A percentile compares a stretch with the other conserved stretches of the same genome.
Conservation (phyloP, 2,329 filamentous ascomycete genomes). For the Colletotrichum nymphaeae region DNA sequence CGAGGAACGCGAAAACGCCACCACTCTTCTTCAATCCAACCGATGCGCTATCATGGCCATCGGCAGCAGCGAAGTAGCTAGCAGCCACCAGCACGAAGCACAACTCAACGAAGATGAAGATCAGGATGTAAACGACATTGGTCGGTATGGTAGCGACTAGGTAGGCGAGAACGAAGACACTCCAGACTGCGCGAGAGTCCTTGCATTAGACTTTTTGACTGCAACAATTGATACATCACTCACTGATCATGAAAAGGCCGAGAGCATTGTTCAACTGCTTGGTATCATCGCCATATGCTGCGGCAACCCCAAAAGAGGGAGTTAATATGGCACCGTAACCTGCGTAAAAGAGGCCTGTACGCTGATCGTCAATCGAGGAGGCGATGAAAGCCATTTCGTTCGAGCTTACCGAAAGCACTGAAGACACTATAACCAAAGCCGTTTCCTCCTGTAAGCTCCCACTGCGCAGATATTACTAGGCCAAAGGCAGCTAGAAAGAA, state of each 20-base stretch:
- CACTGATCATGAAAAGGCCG: slow-evolving; percentile 42
- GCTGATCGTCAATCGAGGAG: background rate
- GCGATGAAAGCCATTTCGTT: background rate
- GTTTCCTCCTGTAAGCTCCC: slow-evolving; percentile 64
- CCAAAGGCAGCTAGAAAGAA: slow-evolving; percentile 63
- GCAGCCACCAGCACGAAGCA: slow-evolving; percentile 39
- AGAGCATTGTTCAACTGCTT: slow-evolving; percentile 41
- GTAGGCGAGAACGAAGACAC: slow-evolving; percentile 41
- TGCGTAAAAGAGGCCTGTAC: slow-evolving; percentile 40
- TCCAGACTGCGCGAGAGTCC: slow-evolving; percentile 37
- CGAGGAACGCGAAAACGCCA: slow-evolving; percentile 41
- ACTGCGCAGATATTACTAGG: slow-evolving; percentile 65
- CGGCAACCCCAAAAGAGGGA: slow-evolving; percentile 40
- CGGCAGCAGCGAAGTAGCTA: slow-evolving; percentile 42
- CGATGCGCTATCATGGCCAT: slow-evolving; percentile 35
- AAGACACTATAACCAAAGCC: slow-evolving; percentile 65
- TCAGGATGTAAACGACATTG: slow-evolving; percentile 40
- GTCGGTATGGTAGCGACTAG: slow-evolving; percentile 40
- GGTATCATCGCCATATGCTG: slow-evolving; percentile 40
- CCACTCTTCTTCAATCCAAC: slow-evolving; percentile 38
- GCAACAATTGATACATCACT: background rate
- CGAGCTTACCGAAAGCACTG: slow-evolving; percentile 59
- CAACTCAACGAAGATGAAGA: slow-evolving; percentile 40
- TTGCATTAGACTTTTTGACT: background rate
- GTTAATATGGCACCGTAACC: slow-evolving; percentile 42